These are phyloP conservation scores for Candida buenavistaensis DNA, from an alignment of 1,139 yeast species.

Conservation along the genomic window DNA sequence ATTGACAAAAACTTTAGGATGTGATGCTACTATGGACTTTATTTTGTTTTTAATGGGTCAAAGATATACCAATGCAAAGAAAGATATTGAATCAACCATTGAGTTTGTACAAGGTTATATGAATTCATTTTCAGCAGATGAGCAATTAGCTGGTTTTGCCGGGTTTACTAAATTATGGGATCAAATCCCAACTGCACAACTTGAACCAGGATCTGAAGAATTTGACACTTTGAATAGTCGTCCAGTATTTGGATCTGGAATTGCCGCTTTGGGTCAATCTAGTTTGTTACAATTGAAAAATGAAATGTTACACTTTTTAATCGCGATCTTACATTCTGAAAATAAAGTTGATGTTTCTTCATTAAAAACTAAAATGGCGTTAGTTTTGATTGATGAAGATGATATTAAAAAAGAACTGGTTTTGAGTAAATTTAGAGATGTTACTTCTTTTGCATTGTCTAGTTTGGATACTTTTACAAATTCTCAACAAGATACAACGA, in stretches of 20 bases:
- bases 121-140: slow-evolving; percentile 63
- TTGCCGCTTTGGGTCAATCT: slow-evolving; percentile 49
- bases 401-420: slow-evolving; percentile 24
- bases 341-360: slow-evolving; percentile 34
- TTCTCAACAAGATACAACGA: slow-evolving; percentile 17
- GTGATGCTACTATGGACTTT: slow-evolving; percentile 64
- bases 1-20: slow-evolving; percentile 75
- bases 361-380: slow-evolving; percentile 60
- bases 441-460: slow-evolving; percentile 40
- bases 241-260: slow-evolving; percentile 64
- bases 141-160: slow-evolving; percentile 63
- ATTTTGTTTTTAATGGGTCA: slow-evolving; percentile 78
- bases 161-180: slow-evolving; percentile 59
- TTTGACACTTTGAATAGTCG: slow-evolving; percentile 46
- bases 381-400: slow-evolving; percentile 50
- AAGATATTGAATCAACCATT: slow-evolving; percentile 64
- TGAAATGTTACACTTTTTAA: slow-evolving; percentile 50
- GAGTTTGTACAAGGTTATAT: slow-evolving; percentile 74
- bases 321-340: slow-evolving; percentile 12
- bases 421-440: slow-evolving; percentile 43
- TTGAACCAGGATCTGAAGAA: slow-evolving; percentile 40
- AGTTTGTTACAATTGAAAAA: slow-evolving; percentile 53
- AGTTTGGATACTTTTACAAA: slow-evolving; percentile 33
- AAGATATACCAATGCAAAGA: slow-evolving; percentile 66
- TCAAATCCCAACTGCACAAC: slow-evolving; percentile 40